A percentile compares a stretch with the other conserved stretches of the same genome.
Evolutionary conservation across 208 protist species (phyloP).

Genomic region (Acanthamoeba rhysodes): DNA sequence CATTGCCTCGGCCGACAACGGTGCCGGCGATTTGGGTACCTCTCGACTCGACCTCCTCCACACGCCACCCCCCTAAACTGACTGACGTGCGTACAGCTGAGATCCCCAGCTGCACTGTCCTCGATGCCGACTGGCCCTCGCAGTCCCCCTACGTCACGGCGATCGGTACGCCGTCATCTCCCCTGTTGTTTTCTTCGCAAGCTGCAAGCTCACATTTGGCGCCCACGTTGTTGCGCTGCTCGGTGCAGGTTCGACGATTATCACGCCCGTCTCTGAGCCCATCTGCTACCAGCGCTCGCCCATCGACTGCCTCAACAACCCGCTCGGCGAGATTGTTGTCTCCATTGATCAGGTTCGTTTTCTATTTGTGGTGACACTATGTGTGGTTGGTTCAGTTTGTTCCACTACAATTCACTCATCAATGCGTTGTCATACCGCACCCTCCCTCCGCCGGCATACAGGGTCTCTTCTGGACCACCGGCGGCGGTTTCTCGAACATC

Average conservation of each 20-base stretch:
- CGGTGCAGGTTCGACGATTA: constrained; percentile 60
- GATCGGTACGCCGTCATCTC: constrained; percentile 7
- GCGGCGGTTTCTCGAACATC: constrained; percentile 80
- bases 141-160: constrained; percentile 75
- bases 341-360: constrained; percentile 19
- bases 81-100: constrained; percentile 56
- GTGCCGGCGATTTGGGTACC: constrained; percentile 56
- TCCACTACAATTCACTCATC: no score
- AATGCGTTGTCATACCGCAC: no score
- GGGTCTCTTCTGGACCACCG: constrained; percentile 75
- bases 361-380: neutral
- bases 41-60: no score
- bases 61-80: neutral
- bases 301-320: constrained; percentile 51
- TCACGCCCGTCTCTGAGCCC: constrained; percentile 75
- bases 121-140: constrained; percentile 76
- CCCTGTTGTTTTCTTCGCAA: constrained; percentile 69
- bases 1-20: constrained; percentile 80
- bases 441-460: neutral
- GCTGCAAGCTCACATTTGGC: constrained; percentile 15
- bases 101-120: neutral
- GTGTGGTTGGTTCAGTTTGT: no score
- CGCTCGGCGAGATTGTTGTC: constrained; percentile 79
- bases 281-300: constrained; percentile 71
- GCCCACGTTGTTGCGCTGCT: neutral